These are phyloP conservation scores for Linanthus parryae DNA, from an alignment of 148 eudicot genomes.

Conservation along the genomic window DNA sequence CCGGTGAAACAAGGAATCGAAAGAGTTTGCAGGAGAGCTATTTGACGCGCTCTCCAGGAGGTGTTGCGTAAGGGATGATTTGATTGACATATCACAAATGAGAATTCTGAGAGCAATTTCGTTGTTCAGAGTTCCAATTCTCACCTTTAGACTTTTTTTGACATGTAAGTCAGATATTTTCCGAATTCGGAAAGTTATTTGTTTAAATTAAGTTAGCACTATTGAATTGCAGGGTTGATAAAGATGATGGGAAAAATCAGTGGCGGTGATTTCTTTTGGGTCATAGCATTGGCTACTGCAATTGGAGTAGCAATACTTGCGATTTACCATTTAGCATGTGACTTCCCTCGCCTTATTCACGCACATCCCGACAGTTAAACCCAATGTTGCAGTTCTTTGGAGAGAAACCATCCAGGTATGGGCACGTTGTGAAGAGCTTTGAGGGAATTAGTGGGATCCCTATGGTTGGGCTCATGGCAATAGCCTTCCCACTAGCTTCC, in stretches of 20 bases:
- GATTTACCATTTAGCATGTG: slow-evolving; percentile 34
- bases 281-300: slow-evolving; percentile 38
- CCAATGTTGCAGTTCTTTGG: slow-evolving; percentile 35
- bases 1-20: slow-evolving; percentile 49
- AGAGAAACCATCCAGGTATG: slow-evolving; percentile 26
- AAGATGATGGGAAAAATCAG: slow-evolving; percentile 54
- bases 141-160: slow-evolving; percentile 51
- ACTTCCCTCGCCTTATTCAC: slow-evolving; percentile 41
- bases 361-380: slow-evolving; percentile 20
- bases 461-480: slow-evolving; percentile 46
- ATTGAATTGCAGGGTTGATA: slow-evolving; percentile 43
- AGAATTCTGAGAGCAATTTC: slow-evolving; percentile 53
- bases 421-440: slow-evolving; percentile 38
- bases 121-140: slow-evolving; percentile 50
- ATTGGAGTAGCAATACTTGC: slow-evolving; percentile 47
- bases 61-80: slow-evolving; percentile 24
- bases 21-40: slow-evolving; percentile 44
- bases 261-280: slow-evolving; percentile 23
- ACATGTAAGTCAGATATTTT: slow-evolving; percentile 30
- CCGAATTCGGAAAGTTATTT: background rate
- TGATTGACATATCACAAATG: slow-evolving; percentile 33
- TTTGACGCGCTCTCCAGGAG: slow-evolving; percentile 46
- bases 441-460: slow-evolving; percentile 47
- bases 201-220: background rate
- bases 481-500: slow-evolving; percentile 46